Evolutionary conservation across 345 rosid genomes (phyloP).

Genomic region (Melaleuca quinquenervia): DNA sequence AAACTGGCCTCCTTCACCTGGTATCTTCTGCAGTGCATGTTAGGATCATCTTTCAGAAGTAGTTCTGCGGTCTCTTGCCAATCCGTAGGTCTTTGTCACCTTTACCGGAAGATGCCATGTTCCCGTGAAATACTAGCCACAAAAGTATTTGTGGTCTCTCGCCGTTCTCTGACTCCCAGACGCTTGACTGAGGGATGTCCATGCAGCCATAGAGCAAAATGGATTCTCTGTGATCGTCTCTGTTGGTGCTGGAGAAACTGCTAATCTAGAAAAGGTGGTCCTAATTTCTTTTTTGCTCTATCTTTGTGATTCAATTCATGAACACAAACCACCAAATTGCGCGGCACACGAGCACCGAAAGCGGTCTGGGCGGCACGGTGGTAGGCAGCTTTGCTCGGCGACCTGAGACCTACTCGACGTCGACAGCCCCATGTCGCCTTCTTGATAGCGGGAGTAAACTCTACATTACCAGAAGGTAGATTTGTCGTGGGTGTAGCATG

Average conservation of each 20-base stretch:
- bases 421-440: rapidly evolving
- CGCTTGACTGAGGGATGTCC: conserved; percentile 88
- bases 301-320: not conserved
- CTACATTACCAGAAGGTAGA: rapidly evolving
- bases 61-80: not conserved
- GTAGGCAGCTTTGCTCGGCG: not conserved
- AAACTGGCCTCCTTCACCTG: conserved; percentile 86
- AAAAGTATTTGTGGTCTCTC: conserved; percentile 39
- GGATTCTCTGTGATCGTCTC: conserved; percentile 76
- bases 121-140: not conserved
- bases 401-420: not conserved
- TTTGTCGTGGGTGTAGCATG: rapidly evolving
- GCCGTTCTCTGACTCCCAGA: conserved; percentile 71
- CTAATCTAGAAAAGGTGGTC: conserved; percentile 70
- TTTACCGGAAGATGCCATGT: not conserved
- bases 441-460: not conserved
- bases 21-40: conserved; percentile 85
- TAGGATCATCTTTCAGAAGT: not conserved
- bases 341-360: not conserved
- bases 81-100: not conserved
- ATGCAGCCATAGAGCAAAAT: conserved; percentile 77
- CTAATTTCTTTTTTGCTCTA: not conserved
- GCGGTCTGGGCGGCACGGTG: not conserved
- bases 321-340: not conserved
- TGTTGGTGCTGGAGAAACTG: conserved; percentile 88